Evolutionary conservation across 441 rosid genomes (phyloP), one percentile per base, ranked within the genome.

Genomic region (Cnidoscolus chayamansa): DNA sequence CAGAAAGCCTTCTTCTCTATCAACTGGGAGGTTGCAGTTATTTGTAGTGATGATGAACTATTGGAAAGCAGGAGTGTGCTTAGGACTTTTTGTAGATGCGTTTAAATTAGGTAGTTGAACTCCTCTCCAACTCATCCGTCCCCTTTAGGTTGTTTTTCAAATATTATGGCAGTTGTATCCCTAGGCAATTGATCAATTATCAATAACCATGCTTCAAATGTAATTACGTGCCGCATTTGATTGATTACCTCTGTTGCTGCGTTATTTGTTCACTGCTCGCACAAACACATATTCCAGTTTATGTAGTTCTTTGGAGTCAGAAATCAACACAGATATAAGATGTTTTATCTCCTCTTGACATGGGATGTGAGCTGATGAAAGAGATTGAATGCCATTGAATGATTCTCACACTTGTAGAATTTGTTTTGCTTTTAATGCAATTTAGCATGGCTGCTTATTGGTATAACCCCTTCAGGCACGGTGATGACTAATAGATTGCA

Each of bases 21-120:
- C 86, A 1, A 78, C 82, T 1, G 83, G 87, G 35, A 89, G 92
- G 80, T 72, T 92, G 55, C 87, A 86, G 78, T 86, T 92, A 32
- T 86, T 92, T 80, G 92, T 94, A 71, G 85, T 77, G 25, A 80
- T 94, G 89, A 73, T 92, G 83, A 94, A 94, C 79, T 94, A 85
- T 76, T 92, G 97, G 99, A 95, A 93, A 88, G 96, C 98, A 0
- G 98, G 98, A 60, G 90, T 93, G 67, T 91, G 97, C 84, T 84
- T 95, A 77, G 98, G 99, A 53, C 98, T 92, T 76, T 93, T 91
- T 77, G 98, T 95, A 16, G 98, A 95, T 81, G 99, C 99, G 72
- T 95, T 95, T 74, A 95, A 95, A 73, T 76, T 95, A 55, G 96
- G 99, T 53, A 95, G 99, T 78, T 95, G 70, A 73, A 50, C 3